Base-by-base conservation (phyloP, 2,329 filamentous ascomycete genomes). In the Penicillium sp. region DNA sequence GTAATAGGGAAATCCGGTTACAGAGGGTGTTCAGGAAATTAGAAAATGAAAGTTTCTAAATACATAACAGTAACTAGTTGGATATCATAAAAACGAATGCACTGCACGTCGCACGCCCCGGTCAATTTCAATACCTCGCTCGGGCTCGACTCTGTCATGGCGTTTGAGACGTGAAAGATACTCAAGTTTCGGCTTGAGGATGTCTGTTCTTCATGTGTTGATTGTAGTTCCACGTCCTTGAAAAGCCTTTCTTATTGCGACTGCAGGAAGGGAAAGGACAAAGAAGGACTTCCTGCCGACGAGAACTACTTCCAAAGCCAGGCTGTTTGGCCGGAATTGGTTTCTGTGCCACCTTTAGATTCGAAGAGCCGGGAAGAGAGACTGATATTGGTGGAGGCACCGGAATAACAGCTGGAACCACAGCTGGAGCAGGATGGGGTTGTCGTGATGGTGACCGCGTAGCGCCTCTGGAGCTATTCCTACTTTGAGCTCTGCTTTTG, bases 211-310 rank as follows among this genome's bases (percentile, higher is more conserved):
- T 68, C 46, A 74, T 48, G 57, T 74, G 72, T 19, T 67, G 63
- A 52, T 72, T 71, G 45, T 73, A 59, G 59, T 74, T 74, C 71
- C 72, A 74, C 14, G 43, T 62, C 33, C 72, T 65, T 8, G 70
- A 65, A 55, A 74, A 74, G 1, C 70, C 71, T 37, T 69, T 58
- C 2, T 13, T 45, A 56, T 64, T 67, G 39, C 70, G 65, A 19
- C 47, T 43, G 50, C 72, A 74, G n/a, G 47, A 55, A 47, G 54
- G 55, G n/a, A 73, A 48, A 3, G 72, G 72, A 51, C 72, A 74
- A 3, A 70, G 13, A 21, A 71, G 16, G 42, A 61, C 63, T 21
- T 52, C 27, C 43, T 66, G 66, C n/a, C 63, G 62, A 24, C 63
- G 62, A 24, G 53, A 27, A 21, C 42, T 27, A 11, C 22, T 51